A percentile compares a stretch with the other conserved stretches of the same genome.
phyloP scores from a whole-genome alignment of 345 rosid genomes.

The Pistacia atlantica region DNA sequence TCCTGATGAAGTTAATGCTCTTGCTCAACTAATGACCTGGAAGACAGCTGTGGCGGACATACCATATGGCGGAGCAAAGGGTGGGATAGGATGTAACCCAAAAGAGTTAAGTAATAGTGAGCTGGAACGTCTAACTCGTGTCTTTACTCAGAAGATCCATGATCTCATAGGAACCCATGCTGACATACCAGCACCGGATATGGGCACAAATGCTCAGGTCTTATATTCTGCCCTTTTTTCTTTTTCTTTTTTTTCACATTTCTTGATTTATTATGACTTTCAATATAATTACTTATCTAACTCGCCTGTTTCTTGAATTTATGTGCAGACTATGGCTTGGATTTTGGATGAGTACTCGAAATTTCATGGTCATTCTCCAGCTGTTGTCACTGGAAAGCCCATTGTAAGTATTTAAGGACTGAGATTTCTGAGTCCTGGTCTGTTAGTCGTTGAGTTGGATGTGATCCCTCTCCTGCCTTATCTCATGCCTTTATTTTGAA shows the following conservation, averaged over 20 bases:
- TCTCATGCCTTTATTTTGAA: constrained; percentile 7
- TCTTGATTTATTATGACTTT: not conserved
- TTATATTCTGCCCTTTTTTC: not conserved
- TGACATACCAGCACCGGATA: constrained; percentile 97
- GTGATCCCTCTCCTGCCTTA: not conserved
- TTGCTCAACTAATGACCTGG: constrained; percentile 99
- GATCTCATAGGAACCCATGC: constrained; percentile 88
- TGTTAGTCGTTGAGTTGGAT: not conserved
- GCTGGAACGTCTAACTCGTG: constrained; percentile 89
- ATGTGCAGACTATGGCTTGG: constrained; percentile 92
- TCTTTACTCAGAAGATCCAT: constrained; percentile 97
- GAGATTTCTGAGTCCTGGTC: not conserved
- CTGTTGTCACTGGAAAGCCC: constrained; percentile 94
- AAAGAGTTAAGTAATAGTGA: constrained; percentile 69
- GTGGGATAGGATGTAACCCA: constrained; percentile 88
- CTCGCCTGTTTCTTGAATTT: not conserved
- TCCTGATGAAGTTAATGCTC: constrained; percentile 94
- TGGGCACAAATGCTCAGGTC: constrained; percentile 95
- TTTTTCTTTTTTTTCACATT: not conserved
- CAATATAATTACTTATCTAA: too few relatives aligned
- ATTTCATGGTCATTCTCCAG: constrained; percentile 95
- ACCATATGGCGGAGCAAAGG: constrained; percentile 98
- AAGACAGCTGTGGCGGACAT: constrained; percentile 95
- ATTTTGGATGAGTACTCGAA: constrained; percentile 95
- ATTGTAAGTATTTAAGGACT: constrained; percentile 46